Evolutionary conservation across 2,329 filamentous ascomycete genomes (phyloP).

Genomic region (Phaeoacremonium minimum): DNA sequence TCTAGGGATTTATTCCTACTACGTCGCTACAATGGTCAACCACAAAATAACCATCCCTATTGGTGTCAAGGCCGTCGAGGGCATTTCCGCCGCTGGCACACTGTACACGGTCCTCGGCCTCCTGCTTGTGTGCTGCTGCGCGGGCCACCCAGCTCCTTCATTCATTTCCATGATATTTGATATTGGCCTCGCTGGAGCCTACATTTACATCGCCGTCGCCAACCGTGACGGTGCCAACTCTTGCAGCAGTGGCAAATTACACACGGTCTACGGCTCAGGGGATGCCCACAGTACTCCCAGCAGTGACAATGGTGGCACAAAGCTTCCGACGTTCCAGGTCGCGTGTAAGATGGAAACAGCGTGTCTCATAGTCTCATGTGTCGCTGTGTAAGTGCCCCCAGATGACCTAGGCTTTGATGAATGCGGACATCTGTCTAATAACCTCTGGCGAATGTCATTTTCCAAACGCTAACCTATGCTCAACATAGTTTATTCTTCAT

Average conservation of each 20-base stretch:
- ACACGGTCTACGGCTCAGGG: constrained; percentile 57
- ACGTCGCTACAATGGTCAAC: constrained; percentile 55
- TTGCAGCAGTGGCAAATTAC: constrained; percentile 51
- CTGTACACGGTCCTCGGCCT: constrained; percentile 59
- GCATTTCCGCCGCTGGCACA: constrained; percentile 56
- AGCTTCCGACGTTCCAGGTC: constrained; percentile 8
- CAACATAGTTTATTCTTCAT: constrained; percentile 56
- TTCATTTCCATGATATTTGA: constrained; percentile 59
- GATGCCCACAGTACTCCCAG: constrained; percentile 32
- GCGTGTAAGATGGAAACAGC: constrained; percentile 61
- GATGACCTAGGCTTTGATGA: too few species aligned
- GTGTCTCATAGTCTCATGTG: constrained; percentile 59
- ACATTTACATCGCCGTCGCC: constrained; percentile 61
- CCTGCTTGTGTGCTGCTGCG: constrained; percentile 61
- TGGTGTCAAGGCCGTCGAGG: constrained; percentile 57
- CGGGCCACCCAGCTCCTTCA: constrained; percentile 59
- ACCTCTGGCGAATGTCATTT: too few species aligned
- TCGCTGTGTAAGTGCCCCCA: constrained; percentile 48
- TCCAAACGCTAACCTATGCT: too few species aligned
- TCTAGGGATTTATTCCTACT: constrained; percentile 64
- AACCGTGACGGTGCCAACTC: constrained; percentile 53
- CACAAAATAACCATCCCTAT: constrained; percentile 48
- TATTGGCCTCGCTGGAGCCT: constrained; percentile 55
- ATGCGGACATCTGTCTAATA: too few species aligned
- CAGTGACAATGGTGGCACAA: constrained; percentile 32